Evolutionary conservation across 2,329 filamentous ascomycete genomes (phyloP).

Genomic region (Penicillium hesseltinei): DNA sequence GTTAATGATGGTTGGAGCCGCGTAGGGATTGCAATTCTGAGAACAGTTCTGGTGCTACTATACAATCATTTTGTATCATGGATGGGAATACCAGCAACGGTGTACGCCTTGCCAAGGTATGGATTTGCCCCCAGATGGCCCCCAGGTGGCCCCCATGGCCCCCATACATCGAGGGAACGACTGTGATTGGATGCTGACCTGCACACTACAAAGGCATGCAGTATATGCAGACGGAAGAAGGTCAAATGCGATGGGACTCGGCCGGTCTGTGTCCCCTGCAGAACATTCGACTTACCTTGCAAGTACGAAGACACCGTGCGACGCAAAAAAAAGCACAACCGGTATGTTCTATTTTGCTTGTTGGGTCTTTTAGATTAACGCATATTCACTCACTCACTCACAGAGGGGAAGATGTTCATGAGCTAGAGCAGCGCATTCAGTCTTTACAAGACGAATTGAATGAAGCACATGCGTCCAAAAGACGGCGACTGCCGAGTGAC

Average conservation of each 20-base stretch:
- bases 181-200: background rate
- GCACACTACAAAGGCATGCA: constrained; percentile 6
- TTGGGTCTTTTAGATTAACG: background rate
- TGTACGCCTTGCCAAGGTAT: constrained; percentile 5
- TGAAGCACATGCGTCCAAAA: background rate
- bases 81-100: background rate
- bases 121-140: background rate
- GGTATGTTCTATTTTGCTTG: background rate
- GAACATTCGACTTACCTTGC: constrained; percentile 9
- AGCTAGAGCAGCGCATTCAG: background rate
- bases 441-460: constrained; percentile 3
- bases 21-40: background rate
- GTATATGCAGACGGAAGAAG: constrained; percentile 8
- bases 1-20: background rate
- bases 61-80: background rate
- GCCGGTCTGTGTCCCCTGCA: constrained; percentile 9
- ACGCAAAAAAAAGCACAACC: background rate
- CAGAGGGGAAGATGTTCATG: background rate
- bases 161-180: background rate
- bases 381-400: background rate
- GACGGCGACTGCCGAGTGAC: background rate
- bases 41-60: background rate
- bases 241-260: constrained; percentile 15
- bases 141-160: too few relatives aligned
- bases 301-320: constrained; percentile 6